Conservation (phyloP, 1,139 yeast species). For the Debaryomycetaceae sp. region DNA sequence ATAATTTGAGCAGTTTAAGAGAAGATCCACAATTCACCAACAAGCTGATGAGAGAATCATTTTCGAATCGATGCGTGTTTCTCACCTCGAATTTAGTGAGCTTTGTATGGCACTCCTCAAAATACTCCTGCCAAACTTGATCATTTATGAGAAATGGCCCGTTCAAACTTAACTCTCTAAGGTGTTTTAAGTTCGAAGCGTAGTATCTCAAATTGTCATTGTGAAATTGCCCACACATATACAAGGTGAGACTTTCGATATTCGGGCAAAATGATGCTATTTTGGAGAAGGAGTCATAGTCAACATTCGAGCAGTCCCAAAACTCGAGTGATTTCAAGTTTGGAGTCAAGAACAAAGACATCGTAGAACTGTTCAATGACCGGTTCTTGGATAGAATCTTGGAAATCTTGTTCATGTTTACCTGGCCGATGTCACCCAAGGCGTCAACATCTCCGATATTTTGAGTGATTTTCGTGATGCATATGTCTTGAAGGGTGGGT, state of each 20-base stretch:
- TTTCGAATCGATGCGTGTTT: slow-evolving; percentile 80
- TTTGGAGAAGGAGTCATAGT: slow-evolving; percentile 59
- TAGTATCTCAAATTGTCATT: slow-evolving; percentile 69
- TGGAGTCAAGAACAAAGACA: slow-evolving; percentile 68
- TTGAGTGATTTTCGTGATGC: slow-evolving; percentile 66
- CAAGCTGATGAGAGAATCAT: slow-evolving; percentile 60
- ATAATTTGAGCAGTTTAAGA: slow-evolving; percentile 47
- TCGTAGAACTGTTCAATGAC: slow-evolving; percentile 66
- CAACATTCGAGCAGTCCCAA: slow-evolving; percentile 90
- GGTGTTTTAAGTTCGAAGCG: slow-evolving; percentile 51
- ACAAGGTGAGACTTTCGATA: slow-evolving; percentile 59
- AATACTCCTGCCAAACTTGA: slow-evolving; percentile 70
- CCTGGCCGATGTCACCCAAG: slow-evolving; percentile 73
- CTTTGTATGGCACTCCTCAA: slow-evolving; percentile 39
- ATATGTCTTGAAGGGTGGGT: slow-evolving; percentile 76
- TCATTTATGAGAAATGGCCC: slow-evolving; percentile 88
- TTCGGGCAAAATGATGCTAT: slow-evolving; percentile 81
- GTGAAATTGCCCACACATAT: slow-evolving; percentile 92
- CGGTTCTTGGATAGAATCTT: slow-evolving; percentile 78
- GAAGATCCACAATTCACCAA: slow-evolving; percentile 60
- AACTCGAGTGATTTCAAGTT: slow-evolving; percentile 57
- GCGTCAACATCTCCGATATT: slow-evolving; percentile 76
- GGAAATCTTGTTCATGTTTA: slow-evolving; percentile 63
- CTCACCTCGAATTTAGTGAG: slow-evolving; percentile 53
- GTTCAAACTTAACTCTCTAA: slow-evolving; percentile 58